Conservation (phyloP, 257 asterid species). For the Sherardia arvensis region DNA sequence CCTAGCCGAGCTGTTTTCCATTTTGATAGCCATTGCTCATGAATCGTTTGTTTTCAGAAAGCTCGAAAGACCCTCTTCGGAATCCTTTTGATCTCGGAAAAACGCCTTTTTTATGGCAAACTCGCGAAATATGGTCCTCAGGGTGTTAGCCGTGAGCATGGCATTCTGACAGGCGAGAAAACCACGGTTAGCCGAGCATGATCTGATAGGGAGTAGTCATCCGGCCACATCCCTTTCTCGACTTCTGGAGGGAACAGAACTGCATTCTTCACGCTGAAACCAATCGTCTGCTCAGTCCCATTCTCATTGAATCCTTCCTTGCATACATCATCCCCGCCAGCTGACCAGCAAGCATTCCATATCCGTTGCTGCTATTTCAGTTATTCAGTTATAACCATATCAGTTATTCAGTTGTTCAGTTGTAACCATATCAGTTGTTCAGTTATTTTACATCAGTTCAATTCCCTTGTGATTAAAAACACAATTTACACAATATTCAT, state of each 20-base stretch:
- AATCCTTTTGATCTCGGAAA: not conserved
- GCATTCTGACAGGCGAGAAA: slow-evolving; percentile 80
- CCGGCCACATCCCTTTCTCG: slow-evolving; percentile 95
- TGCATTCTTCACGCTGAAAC: slow-evolving; percentile 85
- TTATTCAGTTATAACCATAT: no score
- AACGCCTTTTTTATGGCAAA: no score
- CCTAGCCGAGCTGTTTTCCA: not conserved
- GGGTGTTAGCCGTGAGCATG: slow-evolving; percentile 50
- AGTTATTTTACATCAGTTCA: no score
- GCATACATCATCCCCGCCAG: slow-evolving; percentile 31
- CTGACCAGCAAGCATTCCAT: slow-evolving; percentile 66
- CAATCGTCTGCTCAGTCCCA: slow-evolving; percentile 70
- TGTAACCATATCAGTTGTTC: no score
- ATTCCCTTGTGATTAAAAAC: no score
- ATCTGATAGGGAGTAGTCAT: slow-evolving; percentile 89
- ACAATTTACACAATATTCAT: no score
- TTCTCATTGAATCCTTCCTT: slow-evolving; percentile 30
- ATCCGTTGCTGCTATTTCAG: slow-evolving; percentile 51
- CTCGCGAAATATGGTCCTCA: slow-evolving; percentile 11
- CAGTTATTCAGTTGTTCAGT: no score
- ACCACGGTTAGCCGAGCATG: slow-evolving; percentile 94
- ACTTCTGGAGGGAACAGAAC: slow-evolving; percentile 90
- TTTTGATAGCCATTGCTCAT: not conserved
- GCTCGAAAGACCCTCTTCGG: not conserved
- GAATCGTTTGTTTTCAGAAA: no score